Evolutionary conservation across 2,329 filamentous ascomycete species (phyloP).

Genomic region (Fusarium sp.): DNA sequence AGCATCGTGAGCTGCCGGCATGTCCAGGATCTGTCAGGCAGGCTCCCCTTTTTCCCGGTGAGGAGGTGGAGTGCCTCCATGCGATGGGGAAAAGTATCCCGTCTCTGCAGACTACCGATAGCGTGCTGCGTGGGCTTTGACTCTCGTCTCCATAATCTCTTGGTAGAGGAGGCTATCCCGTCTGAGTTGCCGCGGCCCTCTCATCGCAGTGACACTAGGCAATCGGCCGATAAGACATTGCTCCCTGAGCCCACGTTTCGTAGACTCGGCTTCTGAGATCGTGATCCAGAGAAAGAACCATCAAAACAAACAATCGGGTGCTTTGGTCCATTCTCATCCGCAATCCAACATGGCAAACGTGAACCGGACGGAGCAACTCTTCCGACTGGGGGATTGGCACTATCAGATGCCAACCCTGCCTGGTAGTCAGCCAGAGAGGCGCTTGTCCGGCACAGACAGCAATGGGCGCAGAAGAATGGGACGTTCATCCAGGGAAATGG

Average conservation of each 20-base stretch:
- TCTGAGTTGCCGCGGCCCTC: background rate
- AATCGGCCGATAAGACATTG: slow-evolving; percentile 26
- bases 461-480: slow-evolving; percentile 3
- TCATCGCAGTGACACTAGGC: slow-evolving; percentile 29
- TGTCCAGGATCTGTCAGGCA: background rate
- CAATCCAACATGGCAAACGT: background rate
- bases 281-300: slow-evolving; percentile 13
- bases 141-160: background rate
- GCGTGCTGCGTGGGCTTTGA: slow-evolving; percentile 25
- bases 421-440: background rate
- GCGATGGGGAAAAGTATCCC: slow-evolving; percentile 9
- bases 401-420: slow-evolving; percentile 7
- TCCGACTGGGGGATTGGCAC: slow-evolving; percentile 17
- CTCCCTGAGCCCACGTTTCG: slow-evolving; percentile 21
- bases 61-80: slow-evolving; percentile 16
- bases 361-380: slow-evolving; percentile 24
- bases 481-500: slow-evolving; percentile 2
- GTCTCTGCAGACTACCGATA: slow-evolving; percentile 22
- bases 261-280: slow-evolving; percentile 19
- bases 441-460: background rate
- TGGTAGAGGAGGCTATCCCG: background rate
- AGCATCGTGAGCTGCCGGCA: background rate
- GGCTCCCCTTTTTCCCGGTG: slow-evolving; percentile 5
- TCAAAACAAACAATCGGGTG: slow-evolving; percentile 8
- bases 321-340: slow-evolving; percentile 2